These are phyloP conservation scores for Lathyrus oleraceus DNA, from an alignment of 306 rosid genomes.

Conservation along the genomic window DNA sequence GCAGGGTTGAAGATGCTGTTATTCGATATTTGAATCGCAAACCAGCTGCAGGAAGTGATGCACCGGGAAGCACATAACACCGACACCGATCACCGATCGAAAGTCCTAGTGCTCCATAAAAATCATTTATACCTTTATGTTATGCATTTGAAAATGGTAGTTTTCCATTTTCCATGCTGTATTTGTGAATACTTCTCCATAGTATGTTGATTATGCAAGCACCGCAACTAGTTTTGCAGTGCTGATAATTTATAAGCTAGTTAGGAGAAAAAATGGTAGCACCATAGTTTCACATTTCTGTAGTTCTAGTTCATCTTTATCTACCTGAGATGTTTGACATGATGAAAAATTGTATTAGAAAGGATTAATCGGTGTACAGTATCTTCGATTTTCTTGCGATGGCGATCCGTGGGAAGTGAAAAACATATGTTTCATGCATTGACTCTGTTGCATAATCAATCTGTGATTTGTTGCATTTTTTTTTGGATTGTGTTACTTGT, in stretches of 20 bases:
- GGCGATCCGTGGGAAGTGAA: neutral
- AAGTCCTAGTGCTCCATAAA: constrained; percentile 3
- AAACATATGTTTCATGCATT: neutral
- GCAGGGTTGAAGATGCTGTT: constrained; percentile 99
- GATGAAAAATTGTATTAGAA: constrained; percentile 31
- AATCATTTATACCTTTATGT: constrained; percentile 33
- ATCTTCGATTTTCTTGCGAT: constrained; percentile 23
- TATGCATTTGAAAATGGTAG: constrained; percentile 27
- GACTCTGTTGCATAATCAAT: neutral
- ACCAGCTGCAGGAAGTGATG: constrained; percentile 79
- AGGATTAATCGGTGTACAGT: constrained; percentile 38
- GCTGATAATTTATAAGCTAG: neutral
- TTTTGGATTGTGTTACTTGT: neutral
- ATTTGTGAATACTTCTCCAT: constrained; percentile 38
- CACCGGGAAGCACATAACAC: constrained; percentile 78
- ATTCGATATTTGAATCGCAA: constrained; percentile 92
- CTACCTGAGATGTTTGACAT: neutral
- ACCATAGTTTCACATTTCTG: constrained; percentile 18
- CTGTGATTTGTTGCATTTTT: neutral
- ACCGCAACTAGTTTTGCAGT: constrained; percentile 28
- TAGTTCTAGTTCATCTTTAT: neutral
- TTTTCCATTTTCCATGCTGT: constrained; percentile 32
- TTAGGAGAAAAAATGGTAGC: constrained; percentile 32
- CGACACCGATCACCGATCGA: neutral
- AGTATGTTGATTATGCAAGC: constrained; percentile 29